Evolutionary conservation across 2,329 filamentous ascomycete genomes (phyloP).

Genomic region (Penicillium olsonii): DNA sequence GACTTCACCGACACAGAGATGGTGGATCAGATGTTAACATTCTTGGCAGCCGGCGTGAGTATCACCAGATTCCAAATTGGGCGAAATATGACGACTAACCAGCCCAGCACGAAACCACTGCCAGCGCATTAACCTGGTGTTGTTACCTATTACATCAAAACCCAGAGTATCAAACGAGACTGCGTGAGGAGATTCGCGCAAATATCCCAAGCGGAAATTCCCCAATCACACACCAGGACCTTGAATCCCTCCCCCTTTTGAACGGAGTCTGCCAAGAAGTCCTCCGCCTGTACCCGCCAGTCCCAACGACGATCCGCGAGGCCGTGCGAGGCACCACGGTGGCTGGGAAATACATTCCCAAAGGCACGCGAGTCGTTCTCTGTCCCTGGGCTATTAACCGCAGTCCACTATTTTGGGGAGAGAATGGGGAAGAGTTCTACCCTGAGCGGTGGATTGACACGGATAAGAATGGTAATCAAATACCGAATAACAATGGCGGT

Average conservation of each 20-base stretch:
- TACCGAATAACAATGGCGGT: slow-evolving; percentile 56
- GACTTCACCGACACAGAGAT: slow-evolving; percentile 42
- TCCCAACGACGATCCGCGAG: slow-evolving; percentile 43
- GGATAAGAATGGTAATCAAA: slow-evolving; percentile 54
- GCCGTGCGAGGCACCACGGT: slow-evolving; percentile 54
- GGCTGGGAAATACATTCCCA: slow-evolving; percentile 64
- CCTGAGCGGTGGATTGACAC: slow-evolving; percentile 72
- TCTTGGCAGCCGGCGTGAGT: slow-evolving; percentile 42
- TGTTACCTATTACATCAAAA: slow-evolving; percentile 55
- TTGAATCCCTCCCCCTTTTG: slow-evolving; percentile 75
- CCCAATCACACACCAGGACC: slow-evolving; percentile 31
- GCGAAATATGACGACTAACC: slow-evolving; percentile 7
- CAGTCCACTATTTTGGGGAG: slow-evolving; percentile 70
- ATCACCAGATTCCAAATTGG: background rate
- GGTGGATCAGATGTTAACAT: slow-evolving; percentile 46
- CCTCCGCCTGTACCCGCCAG: slow-evolving; percentile 51
- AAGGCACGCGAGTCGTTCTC: slow-evolving; percentile 70
- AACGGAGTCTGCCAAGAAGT: slow-evolving; percentile 77
- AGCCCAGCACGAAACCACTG: slow-evolving; percentile 56
- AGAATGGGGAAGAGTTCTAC: slow-evolving; percentile 69
- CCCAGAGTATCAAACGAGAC: slow-evolving; percentile 49
- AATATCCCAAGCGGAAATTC: slow-evolving; percentile 44
- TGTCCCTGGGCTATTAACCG: slow-evolving; percentile 71
- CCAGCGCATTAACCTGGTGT: slow-evolving; percentile 56
- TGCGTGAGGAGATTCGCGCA: slow-evolving; percentile 54